Evolutionary conservation across 1,284 basidiomycete species (phyloP), one percentile per base, ranked within the genome.

Genomic region (Puccinia polysora): DNA sequence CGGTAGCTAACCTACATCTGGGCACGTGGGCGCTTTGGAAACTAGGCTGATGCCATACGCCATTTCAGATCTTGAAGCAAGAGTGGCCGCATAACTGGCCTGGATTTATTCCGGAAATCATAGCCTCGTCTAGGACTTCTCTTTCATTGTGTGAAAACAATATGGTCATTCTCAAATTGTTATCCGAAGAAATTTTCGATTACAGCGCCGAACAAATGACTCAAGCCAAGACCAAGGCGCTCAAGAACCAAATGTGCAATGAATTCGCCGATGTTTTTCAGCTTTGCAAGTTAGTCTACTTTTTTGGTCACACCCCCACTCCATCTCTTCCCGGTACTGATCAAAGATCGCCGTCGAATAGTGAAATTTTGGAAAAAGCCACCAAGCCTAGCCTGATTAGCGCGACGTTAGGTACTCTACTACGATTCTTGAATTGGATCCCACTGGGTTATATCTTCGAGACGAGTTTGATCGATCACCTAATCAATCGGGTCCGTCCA

Each of bases 81-180:
- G 96, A 97, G 80, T 99, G 96, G 96, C 96, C 95, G 23, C 92
- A 97, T 80, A 94, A 97, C 78, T 99, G 96, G 96, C 94, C 95
- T 25, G 89, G 86, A 15, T 98, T 98, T 83, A 97, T 98, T 78
- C 88, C 91, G 8, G 96, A 98, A 80, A 91, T 98, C 71, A 93
- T 97, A 74, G 89, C 94, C 75, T 97, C 95, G 7, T 97, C 94
- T 67, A 93, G 95, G 81, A 91, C 91, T 52, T 97, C 94, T 79
- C 86, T 98, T 47, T 89, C 91, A 1, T 86, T 98, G 34, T 98
- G 96, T 84, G 96, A 98, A 82, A 98, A 99, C 85, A 98, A 98
- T 83, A 99, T 99, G 96, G 86, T 93, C 80, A 98, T 98, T 80
- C 84, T 98, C 75, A 91, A 92, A 80, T 84, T 99, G 20, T 84